Conservation (phyloP, 768 basidiomycete genomes). For the Lyophyllum shimeji region DNA sequence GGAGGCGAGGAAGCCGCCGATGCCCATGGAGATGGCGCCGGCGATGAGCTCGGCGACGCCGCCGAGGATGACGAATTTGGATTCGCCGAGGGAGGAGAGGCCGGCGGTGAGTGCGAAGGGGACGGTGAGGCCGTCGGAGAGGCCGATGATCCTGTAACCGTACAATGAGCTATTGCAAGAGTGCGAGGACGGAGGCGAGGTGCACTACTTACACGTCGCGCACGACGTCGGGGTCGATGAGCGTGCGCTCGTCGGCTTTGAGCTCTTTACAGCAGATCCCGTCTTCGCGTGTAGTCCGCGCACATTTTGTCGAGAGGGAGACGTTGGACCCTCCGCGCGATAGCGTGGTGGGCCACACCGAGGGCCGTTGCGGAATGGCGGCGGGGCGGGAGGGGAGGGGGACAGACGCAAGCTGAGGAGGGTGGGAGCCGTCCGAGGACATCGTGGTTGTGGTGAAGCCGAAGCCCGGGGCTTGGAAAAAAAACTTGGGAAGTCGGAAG, state of each 20-base stretch:
- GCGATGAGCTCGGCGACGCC: constrained; percentile 96
- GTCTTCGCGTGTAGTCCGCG: constrained; percentile 47
- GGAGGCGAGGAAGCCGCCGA: constrained; percentile 96
- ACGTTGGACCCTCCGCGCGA: constrained; percentile 36
- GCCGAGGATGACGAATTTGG: constrained; percentile 89
- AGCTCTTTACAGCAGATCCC: constrained; percentile 90
- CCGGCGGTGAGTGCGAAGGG: constrained; percentile 92
- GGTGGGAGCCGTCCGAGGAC: constrained; percentile 15
- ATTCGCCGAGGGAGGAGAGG: constrained; percentile 85
- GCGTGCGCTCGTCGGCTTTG: constrained; percentile 75
- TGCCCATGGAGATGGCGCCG: constrained; percentile 97
- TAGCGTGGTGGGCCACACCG: constrained; percentile 65
- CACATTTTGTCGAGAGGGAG: constrained; percentile 59
- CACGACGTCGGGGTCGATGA: constrained; percentile 85
- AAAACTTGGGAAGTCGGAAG: too few species aligned
- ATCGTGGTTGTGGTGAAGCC: constrained; percentile 15
- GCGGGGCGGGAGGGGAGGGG: constrained; percentile 31
- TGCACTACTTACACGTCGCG: constrained; percentile 88
- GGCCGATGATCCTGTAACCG: constrained; percentile 74
- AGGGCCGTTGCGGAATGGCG: constrained; percentile 33
- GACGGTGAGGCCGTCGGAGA: constrained; percentile 87
- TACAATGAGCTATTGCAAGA: too few species aligned
- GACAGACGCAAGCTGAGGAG: constrained; percentile 22
- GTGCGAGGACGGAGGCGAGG: too few species aligned
- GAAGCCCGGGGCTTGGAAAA: too few species aligned